Conservation (phyloP, 2,329 filamentous ascomycete species). For the Aspergillus viridinutans region DNA sequence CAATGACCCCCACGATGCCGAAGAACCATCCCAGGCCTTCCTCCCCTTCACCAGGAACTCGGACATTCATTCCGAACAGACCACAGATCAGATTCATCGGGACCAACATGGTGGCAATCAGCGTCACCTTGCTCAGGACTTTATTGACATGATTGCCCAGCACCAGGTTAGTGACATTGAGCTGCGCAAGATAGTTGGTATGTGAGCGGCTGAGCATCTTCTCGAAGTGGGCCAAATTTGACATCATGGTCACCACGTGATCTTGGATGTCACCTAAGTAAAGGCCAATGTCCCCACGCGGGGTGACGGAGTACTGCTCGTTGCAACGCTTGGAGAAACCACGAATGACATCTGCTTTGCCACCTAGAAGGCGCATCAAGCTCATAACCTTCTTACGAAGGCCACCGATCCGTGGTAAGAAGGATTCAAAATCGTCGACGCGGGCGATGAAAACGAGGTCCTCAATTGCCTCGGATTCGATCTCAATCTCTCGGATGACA, state of each 20-base stretch:
- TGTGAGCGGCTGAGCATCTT: constrained; percentile 94
- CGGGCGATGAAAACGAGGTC: constrained; percentile 92
- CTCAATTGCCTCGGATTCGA: constrained; percentile 87
- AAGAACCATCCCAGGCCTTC: constrained; percentile 45
- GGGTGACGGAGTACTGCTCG: constrained; percentile 91
- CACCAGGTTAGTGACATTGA: constrained; percentile 85
- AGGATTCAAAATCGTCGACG: constrained; percentile 80
- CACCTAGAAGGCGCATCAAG: constrained; percentile 84
- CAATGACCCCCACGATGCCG: constrained; percentile 46
- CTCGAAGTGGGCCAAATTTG: constrained; percentile 90
- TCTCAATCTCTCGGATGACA: constrained; percentile 79
- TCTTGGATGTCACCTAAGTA: constrained; percentile 98
- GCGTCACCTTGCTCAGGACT: constrained; percentile 89
- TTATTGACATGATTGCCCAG: constrained; percentile 85
- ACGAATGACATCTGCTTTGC: constrained; percentile 97
- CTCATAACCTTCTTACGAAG: constrained; percentile 94
- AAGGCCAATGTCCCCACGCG: constrained; percentile 91
- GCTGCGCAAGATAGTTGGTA: constrained; percentile 92
- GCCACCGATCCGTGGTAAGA: constrained; percentile 82
- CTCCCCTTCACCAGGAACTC: constrained; percentile 39
- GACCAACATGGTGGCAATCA: constrained; percentile 91
- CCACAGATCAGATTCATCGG: constrained; percentile 85
- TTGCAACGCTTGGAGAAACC: constrained; percentile 99
- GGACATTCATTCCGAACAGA: constrained; percentile 51
- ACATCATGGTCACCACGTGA: constrained; percentile 99